phyloP scores from a whole-genome alignment of 495 filamentous ascomycete species.

The Neurospora hispaniola region DNA sequence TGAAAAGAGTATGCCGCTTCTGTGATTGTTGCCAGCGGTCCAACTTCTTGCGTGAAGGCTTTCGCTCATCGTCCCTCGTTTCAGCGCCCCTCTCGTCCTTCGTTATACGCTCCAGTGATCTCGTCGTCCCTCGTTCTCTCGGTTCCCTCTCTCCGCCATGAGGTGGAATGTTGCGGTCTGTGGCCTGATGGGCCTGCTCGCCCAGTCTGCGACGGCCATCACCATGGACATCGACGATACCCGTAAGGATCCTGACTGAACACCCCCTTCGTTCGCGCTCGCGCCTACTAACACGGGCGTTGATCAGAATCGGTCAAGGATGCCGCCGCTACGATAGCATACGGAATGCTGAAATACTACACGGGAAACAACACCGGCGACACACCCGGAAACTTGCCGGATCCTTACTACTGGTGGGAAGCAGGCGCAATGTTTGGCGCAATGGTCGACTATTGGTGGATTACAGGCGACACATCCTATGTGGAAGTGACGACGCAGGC shows the following conservation, averaged over 20 bases:
- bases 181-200: slow-evolving; percentile 15
- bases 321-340: slow-evolving; percentile 35
- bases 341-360: slow-evolving; percentile 46
- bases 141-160: slow-evolving; percentile 11
- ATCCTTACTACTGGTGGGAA: slow-evolving; percentile 76
- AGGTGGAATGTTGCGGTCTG: slow-evolving; percentile 9
- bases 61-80: not conserved
- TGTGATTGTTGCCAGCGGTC: not conserved
- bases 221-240: slow-evolving; percentile 16
- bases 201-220: slow-evolving; percentile 15
- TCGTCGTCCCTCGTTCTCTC: not conserved
- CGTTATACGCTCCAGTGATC: not conserved
- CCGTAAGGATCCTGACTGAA: slow-evolving; percentile 8
- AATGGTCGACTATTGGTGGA: slow-evolving; percentile 74
- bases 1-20: not conserved
- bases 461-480: slow-evolving; percentile 66
- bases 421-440: slow-evolving; percentile 66
- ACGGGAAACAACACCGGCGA: slow-evolving; percentile 62
- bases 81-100: not conserved
- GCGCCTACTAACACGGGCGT: slow-evolving; percentile 1
- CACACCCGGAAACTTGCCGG: slow-evolving; percentile 58
- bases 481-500: slow-evolving; percentile 58
- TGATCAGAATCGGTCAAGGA: slow-evolving; percentile 30
- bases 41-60: not conserved
- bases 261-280: not conserved